Percentiles rank a stretch among this genome's conserved stretches.
Evolutionary conservation across 2,329 filamentous ascomycete genomes (phyloP).

Genomic region (Penicillium rolfsii): DNA sequence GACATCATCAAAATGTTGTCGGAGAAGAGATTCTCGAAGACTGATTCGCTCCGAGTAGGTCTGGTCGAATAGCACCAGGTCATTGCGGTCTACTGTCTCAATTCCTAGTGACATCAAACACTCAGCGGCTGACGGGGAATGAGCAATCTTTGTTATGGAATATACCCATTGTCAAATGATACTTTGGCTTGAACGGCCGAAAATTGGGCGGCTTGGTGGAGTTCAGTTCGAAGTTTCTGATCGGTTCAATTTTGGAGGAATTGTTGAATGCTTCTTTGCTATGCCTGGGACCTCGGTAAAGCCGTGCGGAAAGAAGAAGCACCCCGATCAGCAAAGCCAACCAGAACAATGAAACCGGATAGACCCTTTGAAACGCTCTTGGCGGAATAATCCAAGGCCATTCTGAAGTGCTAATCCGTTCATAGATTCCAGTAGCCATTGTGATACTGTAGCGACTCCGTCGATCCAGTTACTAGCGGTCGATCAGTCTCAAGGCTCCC

Average conservation of each 20-base stretch:
- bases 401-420: background rate
- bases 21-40: constrained; percentile 4
- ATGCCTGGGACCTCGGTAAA: background rate
- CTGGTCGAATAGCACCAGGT: background rate
- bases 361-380: background rate
- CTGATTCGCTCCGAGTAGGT: background rate
- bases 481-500: background rate
- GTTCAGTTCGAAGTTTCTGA: constrained; percentile 24
- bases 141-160: constrained; percentile 44
- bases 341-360: background rate
- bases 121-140: background rate
- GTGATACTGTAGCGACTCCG: background rate
- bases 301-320: background rate
- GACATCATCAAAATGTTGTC: background rate
- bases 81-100: constrained; percentile 2
- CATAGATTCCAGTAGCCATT: background rate
- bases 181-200: constrained; percentile 5
- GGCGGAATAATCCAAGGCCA: background rate
- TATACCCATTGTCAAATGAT: constrained; percentile 7
- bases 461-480: background rate
- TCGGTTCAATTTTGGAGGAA: background rate
- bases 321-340: background rate
- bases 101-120: background rate
- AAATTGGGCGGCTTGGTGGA: constrained; percentile 42
- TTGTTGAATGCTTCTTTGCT: background rate